These are phyloP conservation scores for Santalum album DNA, from an alignment of 164 flowering plant species.

Conservation along the genomic window DNA sequence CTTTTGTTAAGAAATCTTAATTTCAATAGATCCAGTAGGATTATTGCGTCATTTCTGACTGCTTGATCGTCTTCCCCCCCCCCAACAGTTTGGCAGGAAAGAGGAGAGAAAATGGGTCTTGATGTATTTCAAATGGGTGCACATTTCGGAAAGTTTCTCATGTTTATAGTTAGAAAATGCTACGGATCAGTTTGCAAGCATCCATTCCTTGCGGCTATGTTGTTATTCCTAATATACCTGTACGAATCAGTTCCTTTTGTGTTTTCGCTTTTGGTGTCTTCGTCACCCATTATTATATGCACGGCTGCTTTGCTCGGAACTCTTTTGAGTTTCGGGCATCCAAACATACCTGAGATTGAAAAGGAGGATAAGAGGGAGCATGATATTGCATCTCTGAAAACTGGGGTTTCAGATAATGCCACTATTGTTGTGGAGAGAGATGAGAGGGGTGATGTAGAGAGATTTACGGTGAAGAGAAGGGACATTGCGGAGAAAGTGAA, in stretches of 20 bases:
- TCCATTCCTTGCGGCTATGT: constrained; percentile 44
- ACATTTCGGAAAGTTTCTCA: constrained; percentile 26
- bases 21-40: no score
- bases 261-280: constrained; percentile 59
- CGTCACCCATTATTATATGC: constrained; percentile 81
- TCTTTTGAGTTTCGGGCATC: constrained; percentile 77
- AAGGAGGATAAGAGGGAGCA: constrained; percentile 27
- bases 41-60: no score
- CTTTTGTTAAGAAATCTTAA: no score
- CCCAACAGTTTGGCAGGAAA: not conserved
- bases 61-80: not conserved
- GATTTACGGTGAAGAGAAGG: constrained; percentile 13
- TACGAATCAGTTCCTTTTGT: constrained; percentile 57
- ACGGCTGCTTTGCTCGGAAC: constrained; percentile 87
- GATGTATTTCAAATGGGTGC: constrained; percentile 20
- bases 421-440: constrained; percentile 34
- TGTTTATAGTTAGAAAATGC: constrained; percentile 23
- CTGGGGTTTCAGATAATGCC: constrained; percentile 18
- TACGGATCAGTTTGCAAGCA: constrained; percentile 39
- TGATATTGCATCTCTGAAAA: constrained; percentile 28
- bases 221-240: constrained; percentile 34
- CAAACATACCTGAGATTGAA: constrained; percentile 55
- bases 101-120: constrained; percentile 23
- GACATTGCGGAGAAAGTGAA: constrained; percentile 17
- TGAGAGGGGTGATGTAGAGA: constrained; percentile 27